phyloP scores from a whole-genome alignment of 306 rosid genomes.

The Astragalus glycyphyllos region DNA sequence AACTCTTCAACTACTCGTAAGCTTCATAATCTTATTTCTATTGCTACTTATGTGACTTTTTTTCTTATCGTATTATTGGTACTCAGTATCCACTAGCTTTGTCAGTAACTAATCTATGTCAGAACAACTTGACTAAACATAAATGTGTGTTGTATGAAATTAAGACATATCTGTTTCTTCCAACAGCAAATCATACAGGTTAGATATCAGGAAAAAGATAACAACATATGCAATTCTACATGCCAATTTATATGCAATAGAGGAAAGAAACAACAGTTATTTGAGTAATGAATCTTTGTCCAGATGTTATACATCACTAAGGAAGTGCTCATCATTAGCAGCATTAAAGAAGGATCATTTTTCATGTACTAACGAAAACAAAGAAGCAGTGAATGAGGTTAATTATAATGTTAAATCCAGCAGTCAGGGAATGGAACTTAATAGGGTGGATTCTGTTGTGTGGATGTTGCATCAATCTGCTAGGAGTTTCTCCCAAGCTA shows the following conservation, averaged over 20 bases:
- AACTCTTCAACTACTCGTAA: constrained; percentile 53
- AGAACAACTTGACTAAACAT: too few species aligned
- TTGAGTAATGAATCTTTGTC: constrained; percentile 45
- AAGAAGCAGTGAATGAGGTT: constrained; percentile 38
- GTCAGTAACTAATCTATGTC: too few species aligned
- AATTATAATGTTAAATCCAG: constrained; percentile 30
- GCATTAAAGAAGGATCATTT: constrained; percentile 44
- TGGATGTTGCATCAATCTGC: constrained; percentile 68
- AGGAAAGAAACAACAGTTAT: constrained; percentile 44
- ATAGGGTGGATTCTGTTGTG: constrained; percentile 60
- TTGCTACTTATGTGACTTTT: too few species aligned
- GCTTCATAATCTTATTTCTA: constrained; percentile 32
- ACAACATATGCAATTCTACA: constrained; percentile 38
- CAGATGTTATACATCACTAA: constrained; percentile 42
- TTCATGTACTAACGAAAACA: constrained; percentile 43
- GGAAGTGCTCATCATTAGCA: constrained; percentile 45
- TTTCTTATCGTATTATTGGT: too few species aligned
- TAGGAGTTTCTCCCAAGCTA: constrained; percentile 64
- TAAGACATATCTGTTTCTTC: constrained; percentile 23
- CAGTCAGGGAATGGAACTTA: constrained; percentile 41
- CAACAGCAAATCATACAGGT: constrained; percentile 49
- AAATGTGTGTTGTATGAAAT: constrained; percentile 2
- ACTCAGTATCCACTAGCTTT: too few species aligned
- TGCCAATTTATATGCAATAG: constrained; percentile 44
- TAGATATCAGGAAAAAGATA: constrained; percentile 46